Percentiles rank a stretch among this genome's conserved stretches.
Evolutionary conservation across 352 stramenopile species (phyloP).

Genomic region (Peronospora farinosa): DNA sequence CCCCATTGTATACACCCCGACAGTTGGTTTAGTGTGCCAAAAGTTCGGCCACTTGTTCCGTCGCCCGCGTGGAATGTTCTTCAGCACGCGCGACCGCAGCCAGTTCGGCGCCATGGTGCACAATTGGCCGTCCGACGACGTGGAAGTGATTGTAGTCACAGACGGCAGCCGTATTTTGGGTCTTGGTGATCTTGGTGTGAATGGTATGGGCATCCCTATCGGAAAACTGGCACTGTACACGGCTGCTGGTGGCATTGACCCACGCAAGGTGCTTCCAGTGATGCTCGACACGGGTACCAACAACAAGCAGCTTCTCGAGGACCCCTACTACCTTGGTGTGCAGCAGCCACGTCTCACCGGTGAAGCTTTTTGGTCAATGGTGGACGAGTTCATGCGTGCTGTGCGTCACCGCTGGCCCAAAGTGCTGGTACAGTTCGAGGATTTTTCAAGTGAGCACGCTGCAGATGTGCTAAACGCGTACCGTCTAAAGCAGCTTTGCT

Average conservation of each 20-base stretch:
- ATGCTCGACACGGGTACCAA: constrained; percentile 96
- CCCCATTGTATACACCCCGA: constrained; percentile 96
- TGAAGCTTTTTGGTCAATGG: constrained; percentile 91
- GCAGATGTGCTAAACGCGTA: constrained; percentile 92
- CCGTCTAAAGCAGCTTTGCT: constrained; percentile 90
- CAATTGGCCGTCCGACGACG: constrained; percentile 95
- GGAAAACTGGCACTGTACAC: constrained; percentile 95
- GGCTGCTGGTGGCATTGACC: constrained; percentile 91
- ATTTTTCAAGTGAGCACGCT: constrained; percentile 91
- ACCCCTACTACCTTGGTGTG: constrained; percentile 94
- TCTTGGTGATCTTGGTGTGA: constrained; percentile 93
- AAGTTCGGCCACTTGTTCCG: constrained; percentile 90
- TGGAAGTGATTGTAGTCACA: constrained; percentile 96
- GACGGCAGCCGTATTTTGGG: constrained; percentile 95
- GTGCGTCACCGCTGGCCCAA: constrained; percentile 87
- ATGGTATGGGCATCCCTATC: constrained; percentile 97
- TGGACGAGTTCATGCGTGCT: constrained; percentile 91
- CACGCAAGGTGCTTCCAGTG: constrained; percentile 91
- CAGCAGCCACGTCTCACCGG: constrained; percentile 86
- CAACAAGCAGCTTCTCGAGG: constrained; percentile 89
- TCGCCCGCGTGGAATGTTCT: constrained; percentile 92
- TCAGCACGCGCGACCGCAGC: constrained; percentile 87
- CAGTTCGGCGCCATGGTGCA: constrained; percentile 88
- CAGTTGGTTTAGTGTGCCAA: constrained; percentile 90
- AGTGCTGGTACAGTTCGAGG: constrained; percentile 94